Evolutionary conservation across 768 basidiomycete species (phyloP).

Genomic region (Suillus luteus): DNA sequence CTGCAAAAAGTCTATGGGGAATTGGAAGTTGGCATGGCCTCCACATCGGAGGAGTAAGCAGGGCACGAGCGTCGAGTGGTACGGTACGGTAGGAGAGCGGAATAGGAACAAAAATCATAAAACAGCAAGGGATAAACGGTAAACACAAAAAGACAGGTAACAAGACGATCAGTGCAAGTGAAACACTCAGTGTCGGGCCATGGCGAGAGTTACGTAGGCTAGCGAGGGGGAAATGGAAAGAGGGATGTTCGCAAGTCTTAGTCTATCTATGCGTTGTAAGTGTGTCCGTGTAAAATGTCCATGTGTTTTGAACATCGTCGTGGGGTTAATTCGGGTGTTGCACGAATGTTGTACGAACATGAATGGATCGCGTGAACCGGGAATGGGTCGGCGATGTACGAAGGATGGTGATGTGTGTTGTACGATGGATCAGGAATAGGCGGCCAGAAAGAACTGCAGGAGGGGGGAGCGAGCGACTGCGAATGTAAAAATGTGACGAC

Average conservation of each 20-base stretch:
- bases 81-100: background rate
- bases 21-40: background rate
- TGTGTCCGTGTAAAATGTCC: background rate
- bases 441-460: background rate
- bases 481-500: background rate
- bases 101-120: background rate
- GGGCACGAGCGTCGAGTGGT: background rate
- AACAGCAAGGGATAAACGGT: background rate
- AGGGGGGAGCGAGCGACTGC: background rate
- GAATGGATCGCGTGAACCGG: too few species aligned
- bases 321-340: background rate
- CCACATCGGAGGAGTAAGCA: background rate
- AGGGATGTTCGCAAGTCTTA: background rate
- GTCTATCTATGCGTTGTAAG: background rate
- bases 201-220: background rate
- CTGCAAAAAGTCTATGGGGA: background rate
- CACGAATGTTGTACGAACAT: background rate
- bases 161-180: background rate
- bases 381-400: background rate
- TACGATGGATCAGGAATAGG: background rate
- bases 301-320: background rate
- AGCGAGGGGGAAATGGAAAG: background rate
- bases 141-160: background rate
- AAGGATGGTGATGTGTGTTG: background rate
- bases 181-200: background rate